A percentile compares a stretch with the other conserved stretches of the same genome.
phyloP scores from a whole-genome alignment of 495 filamentous ascomycete genomes.

The Penicillium daleae region DNA sequence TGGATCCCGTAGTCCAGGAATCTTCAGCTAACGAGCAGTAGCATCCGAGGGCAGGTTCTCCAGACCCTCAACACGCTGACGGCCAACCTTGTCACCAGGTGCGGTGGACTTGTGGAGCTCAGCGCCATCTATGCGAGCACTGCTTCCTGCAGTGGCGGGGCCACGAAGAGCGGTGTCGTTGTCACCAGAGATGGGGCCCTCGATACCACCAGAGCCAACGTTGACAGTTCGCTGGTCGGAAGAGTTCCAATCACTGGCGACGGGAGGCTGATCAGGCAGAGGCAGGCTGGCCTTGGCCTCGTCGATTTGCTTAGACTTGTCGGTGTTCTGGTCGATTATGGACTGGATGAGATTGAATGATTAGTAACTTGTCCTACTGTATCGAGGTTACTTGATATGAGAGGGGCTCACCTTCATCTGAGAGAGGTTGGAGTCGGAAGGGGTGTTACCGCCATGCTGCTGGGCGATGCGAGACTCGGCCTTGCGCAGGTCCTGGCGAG shows the following conservation, averaged over 20 bases:
- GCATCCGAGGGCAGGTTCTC: slow-evolving; percentile 58
- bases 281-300: slow-evolving; percentile 71
- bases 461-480: slow-evolving; percentile 49
- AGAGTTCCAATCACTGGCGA: slow-evolving; percentile 75
- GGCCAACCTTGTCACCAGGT: slow-evolving; percentile 50
- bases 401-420: slow-evolving; percentile 44
- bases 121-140: slow-evolving; percentile 52
- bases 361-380: neutral
- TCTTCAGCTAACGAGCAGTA: slow-evolving; percentile 29
- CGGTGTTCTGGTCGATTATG: slow-evolving; percentile 47
- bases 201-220: slow-evolving; percentile 63
- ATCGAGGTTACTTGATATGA: neutral
- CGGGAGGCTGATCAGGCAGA: slow-evolving; percentile 76
- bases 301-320: slow-evolving; percentile 67
- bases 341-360: slow-evolving; percentile 42
- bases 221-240: slow-evolving; percentile 68
- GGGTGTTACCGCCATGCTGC: slow-evolving; percentile 43
- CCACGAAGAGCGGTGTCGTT: slow-evolving; percentile 60
- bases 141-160: slow-evolving; percentile 64
- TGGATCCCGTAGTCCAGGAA: slow-evolving; percentile 20
- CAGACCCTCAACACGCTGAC: slow-evolving; percentile 57
- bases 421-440: slow-evolving; percentile 53
- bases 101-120: slow-evolving; percentile 45
- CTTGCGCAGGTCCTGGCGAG: slow-evolving; percentile 56
- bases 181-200: slow-evolving; percentile 58